A percentile compares a stretch with the other conserved stretches of the same genome.
Evolutionary conservation across 176 grass and related monocot species (phyloP).

Genomic region (Pharus latifolius): DNA sequence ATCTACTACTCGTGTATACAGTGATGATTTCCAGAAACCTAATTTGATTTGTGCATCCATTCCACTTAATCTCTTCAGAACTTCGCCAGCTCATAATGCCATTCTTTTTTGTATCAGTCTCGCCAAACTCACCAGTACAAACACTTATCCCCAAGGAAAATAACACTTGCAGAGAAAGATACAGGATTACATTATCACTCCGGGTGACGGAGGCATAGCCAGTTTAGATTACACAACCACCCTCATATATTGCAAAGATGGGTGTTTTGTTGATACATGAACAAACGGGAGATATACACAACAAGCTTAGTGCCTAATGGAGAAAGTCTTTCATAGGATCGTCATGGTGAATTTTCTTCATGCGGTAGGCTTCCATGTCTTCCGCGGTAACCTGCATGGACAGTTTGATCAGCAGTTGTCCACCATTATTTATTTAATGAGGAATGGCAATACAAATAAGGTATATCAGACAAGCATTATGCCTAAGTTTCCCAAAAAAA

Average conservation of each 20-base stretch:
- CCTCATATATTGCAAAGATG: neutral
- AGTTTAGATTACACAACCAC: neutral
- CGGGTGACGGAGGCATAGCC: neutral
- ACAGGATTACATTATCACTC: neutral
- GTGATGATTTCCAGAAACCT: too few species aligned
- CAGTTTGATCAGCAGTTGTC: neutral
- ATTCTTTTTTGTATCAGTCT: neutral
- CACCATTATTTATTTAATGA: neutral
- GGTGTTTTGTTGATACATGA: neutral
- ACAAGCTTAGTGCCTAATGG: neutral
- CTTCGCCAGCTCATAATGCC: neutral
- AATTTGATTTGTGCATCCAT: neutral
- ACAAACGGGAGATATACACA: neutral
- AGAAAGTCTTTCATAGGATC: constrained; percentile 93
- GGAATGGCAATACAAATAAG: neutral
- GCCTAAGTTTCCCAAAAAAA: too few species aligned
- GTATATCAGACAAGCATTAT: too few species aligned
- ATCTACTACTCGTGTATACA: too few species aligned
- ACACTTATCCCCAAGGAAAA: neutral
- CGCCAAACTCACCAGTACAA: neutral
- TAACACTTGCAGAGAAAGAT: neutral
- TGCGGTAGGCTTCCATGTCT: constrained; percentile 94
- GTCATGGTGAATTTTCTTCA: constrained; percentile 71
- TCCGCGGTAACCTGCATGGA: constrained; percentile 52
- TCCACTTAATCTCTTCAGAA: neutral